A percentile compares a stretch with the other conserved stretches of the same genome.
Evolutionary conservation across 768 basidiomycete species (phyloP).

Genomic region (Russula dissimulans): DNA sequence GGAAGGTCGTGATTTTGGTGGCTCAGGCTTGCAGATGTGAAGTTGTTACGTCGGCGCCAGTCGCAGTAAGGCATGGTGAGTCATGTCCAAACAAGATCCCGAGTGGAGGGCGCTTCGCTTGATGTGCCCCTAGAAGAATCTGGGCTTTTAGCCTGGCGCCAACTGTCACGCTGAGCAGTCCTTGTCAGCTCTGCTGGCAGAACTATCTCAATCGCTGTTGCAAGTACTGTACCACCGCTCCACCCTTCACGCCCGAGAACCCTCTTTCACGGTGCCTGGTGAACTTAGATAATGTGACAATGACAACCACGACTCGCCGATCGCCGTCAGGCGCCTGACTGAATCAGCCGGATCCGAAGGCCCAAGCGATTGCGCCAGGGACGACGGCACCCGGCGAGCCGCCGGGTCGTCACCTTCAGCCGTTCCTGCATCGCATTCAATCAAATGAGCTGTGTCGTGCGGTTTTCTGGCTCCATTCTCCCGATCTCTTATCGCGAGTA

Average conservation of each 20-base stretch:
- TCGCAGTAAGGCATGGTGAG: constrained; percentile 1
- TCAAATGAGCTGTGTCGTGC: neutral
- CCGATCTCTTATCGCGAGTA: neutral
- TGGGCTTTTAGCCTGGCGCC: neutral
- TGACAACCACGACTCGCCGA: neutral
- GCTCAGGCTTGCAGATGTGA: neutral
- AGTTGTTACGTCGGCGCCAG: neutral
- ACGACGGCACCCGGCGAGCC: neutral
- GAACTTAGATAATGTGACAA: neutral
- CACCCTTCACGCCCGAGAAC: constrained; percentile 9
- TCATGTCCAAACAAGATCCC: neutral
- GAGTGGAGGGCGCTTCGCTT: neutral
- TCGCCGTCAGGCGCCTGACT: neutral
- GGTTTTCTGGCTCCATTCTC: constrained; percentile 6
- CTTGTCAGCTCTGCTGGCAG: neutral
- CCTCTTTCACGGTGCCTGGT: constrained; percentile 9
- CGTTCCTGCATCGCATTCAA: neutral
- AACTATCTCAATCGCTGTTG: neutral
- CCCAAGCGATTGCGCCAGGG: neutral
- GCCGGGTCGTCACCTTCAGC: neutral
- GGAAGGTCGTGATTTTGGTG: neutral
- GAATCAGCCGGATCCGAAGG: neutral
- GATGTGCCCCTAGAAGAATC: neutral
- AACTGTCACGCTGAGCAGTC: neutral
- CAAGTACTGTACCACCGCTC: neutral